Evolutionary conservation across 2,329 filamentous ascomycete species (phyloP).

Genomic region (Penicillium occitanis): DNA sequence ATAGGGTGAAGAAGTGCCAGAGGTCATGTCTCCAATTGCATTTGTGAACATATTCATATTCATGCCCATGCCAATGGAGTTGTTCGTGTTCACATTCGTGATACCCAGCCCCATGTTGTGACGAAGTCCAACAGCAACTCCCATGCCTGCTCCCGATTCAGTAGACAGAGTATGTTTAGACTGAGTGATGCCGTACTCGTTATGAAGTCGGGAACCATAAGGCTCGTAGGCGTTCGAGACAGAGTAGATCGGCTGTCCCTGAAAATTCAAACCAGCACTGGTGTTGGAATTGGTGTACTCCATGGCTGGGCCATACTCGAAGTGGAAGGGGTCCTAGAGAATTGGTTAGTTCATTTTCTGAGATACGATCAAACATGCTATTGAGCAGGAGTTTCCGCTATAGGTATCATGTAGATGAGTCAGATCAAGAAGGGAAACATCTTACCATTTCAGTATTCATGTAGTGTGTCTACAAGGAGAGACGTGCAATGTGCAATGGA

Average conservation of each 20-base stretch:
- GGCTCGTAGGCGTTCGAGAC: background rate
- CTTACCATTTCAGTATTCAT: background rate
- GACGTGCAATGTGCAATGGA: background rate
- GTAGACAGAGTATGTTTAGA: background rate
- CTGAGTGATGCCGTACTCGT: background rate
- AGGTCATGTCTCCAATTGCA: background rate
- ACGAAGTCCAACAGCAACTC: background rate
- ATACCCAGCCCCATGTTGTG: background rate
- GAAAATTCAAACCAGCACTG: background rate
- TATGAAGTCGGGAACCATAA: background rate
- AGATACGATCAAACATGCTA: background rate
- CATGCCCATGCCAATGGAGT: background rate
- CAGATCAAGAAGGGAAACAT: no score
- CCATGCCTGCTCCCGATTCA: background rate
- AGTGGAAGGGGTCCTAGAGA: slow-evolving; percentile 5
- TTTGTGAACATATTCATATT: background rate
- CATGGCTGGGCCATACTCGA: slow-evolving; percentile 4
- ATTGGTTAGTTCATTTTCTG: background rate
- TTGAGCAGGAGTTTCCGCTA: background rate
- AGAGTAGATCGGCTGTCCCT: background rate
- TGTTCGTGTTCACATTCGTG: background rate
- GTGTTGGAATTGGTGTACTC: background rate
- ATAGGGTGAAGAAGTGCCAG: background rate
- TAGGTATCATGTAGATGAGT: background rate
- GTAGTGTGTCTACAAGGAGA: background rate